Evolutionary conservation across 2,329 filamentous ascomycete genomes (phyloP).

Genomic region (Tympanopsis confertula): DNA sequence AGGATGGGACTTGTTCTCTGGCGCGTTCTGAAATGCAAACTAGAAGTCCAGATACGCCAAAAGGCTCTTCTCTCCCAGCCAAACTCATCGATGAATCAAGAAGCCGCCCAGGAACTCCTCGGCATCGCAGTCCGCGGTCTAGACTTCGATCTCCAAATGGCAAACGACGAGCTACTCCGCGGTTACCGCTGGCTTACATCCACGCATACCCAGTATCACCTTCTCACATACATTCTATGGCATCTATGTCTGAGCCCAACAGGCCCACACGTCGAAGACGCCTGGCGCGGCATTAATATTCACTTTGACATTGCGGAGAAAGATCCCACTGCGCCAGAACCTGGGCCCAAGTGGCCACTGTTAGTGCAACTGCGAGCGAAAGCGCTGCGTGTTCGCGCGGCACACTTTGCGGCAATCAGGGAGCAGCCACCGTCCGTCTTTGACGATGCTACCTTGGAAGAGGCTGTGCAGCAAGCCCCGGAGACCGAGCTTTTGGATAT

Average conservation of each 20-base stretch:
- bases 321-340: not conserved
- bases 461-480: no score
- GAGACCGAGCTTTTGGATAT: no score
- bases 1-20: not conserved
- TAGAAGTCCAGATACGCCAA: not conserved
- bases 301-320: not conserved
- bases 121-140: not conserved
- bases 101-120: not conserved
- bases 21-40: not conserved
- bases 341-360: not conserved
- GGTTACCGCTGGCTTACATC: not conserved
- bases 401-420: no score
- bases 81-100: not conserved
- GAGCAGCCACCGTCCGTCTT: no score
- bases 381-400: no score
- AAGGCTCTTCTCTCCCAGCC: not conserved
- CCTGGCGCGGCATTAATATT: not conserved
- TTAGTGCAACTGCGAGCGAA: not conserved
- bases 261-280: not conserved
- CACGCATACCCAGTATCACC: not conserved
- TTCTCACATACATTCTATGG: not conserved
- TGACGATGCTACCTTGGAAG: no score
- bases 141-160: not conserved
- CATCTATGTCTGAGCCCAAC: not conserved
- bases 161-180: not conserved